Evolutionary conservation across 441 rosid genomes (phyloP), one percentile per base, ranked within the genome.

Genomic region (Pelargonium fulgidum): DNA sequence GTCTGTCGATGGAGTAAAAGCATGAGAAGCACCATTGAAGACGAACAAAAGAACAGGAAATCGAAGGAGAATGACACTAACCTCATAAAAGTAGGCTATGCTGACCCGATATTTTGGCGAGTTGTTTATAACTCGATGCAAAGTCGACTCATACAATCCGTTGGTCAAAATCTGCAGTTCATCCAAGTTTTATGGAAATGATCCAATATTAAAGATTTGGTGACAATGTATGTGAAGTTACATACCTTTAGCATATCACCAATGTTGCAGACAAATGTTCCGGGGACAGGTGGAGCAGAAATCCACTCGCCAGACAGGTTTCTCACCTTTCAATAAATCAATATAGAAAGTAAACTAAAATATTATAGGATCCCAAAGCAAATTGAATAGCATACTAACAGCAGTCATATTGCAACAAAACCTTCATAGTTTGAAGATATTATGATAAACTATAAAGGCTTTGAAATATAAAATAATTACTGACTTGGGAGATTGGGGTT

Each of bases 171-270:
- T 84, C 96, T 92, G 85, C 79, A 75, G 70, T 74, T 75, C 66
- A 9, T 9, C 10, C 7, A 33, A n/a, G 42, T n/a, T 2, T 2
- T 9, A 58, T 56, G 59, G 70, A 68, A 67, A 72, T 19, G 67
- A 66, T 70, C 1, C 7, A 59, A 13, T 26, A 66, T 68, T 7
- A 64, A 11, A 47, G 0, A 73, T 8, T 42, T n/a, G 0, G 13
- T 33, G 3, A 33, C 17, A 0, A 22, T 47, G 22, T 0, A n/a
- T 3, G 7, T 16, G 19, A 61, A 20, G 33, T 48, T 9, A 20
- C n/a, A 62, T 81, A 90, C 93, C 98, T 89, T 90, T 65, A 90
- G 77, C 97, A 93, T 93, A 83, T 93, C 93, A 0, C 98, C 96
- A 0, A 93, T 89, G 89, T 87, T 93, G 85, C 97, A 93, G 3